A percentile compares a stretch with the other conserved stretches of the same genome.
These are phyloP conservation scores for Tolypocladium endophyticum DNA, from an alignment of 2,329 filamentous ascomycete species.

Conservation along the genomic window DNA sequence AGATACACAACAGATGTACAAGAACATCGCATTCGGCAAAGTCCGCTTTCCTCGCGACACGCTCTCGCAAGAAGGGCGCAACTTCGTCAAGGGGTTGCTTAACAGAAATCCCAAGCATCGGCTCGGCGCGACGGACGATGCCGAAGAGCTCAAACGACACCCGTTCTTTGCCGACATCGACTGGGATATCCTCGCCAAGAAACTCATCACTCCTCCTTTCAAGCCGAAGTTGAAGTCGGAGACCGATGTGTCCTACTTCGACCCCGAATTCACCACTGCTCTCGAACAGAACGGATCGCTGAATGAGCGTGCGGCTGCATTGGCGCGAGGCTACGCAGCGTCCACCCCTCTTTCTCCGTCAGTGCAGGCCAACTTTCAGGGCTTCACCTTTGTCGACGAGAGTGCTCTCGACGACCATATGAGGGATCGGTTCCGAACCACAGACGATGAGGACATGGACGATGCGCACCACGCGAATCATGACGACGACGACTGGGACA, in stretches of 20 bases:
- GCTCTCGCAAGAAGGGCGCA: conserved; percentile 84
- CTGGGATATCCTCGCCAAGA: conserved; percentile 80
- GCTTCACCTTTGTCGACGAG: conserved; percentile 98
- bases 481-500: conserved; percentile 48
- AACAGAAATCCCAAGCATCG: conserved; percentile 96
- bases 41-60: conserved; percentile 94
- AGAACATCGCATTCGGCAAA: conserved; percentile 99
- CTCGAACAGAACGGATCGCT: conserved; percentile 77
- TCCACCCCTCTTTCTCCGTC: conserved; percentile 90
- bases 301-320: conserved; percentile 79
- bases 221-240: conserved; percentile 95
- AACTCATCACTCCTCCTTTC: conserved; percentile 91
- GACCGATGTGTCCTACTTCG: conserved; percentile 95
- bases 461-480: conserved; percentile 31
- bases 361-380: conserved; percentile 95
- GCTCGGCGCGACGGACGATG: conserved; percentile 81
- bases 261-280: conserved; percentile 95
- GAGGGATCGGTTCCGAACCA: conserved; percentile 34
- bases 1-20: conserved; percentile 99
- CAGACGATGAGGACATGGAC: conserved; percentile 50
- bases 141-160: conserved; percentile 87
- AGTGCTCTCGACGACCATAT: conserved; percentile 86
- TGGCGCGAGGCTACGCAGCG: conserved; percentile 76
- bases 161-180: conserved; percentile 92
- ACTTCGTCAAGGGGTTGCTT: conserved; percentile 94